phyloP scores from a whole-genome alignment of 2,329 filamentous ascomycete genomes.

The Aspergillus felis region DNA sequence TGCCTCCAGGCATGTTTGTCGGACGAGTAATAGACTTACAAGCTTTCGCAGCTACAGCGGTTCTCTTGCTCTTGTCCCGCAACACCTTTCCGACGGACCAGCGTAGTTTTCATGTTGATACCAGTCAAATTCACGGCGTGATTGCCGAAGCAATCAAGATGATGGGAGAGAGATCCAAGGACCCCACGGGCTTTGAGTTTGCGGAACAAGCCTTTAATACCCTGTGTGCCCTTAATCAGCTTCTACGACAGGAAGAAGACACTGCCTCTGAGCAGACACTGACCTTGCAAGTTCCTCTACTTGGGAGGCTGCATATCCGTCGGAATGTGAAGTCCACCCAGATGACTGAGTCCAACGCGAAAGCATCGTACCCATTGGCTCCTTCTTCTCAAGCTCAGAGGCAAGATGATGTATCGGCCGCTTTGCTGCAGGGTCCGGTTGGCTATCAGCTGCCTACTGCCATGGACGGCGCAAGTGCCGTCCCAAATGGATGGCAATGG shows the following conservation, averaged over 20 bases:
- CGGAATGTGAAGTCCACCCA: conserved; percentile 5
- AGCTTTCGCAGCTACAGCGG: conserved; percentile 11
- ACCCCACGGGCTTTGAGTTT: conserved; percentile 4
- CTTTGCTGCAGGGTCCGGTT: background rate
- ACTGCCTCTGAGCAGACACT: conserved; percentile 1
- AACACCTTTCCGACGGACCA: conserved; percentile 2
- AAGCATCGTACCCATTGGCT: background rate
- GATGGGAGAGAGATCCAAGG: conserved; percentile 7
- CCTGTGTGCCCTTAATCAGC: conserved; percentile 7
- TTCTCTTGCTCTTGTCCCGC: conserved; percentile 12
- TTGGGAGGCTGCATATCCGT: conserved; percentile 16
- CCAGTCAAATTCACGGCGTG: conserved; percentile 2
- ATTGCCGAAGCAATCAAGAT: conserved; percentile 7
- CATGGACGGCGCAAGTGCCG: background rate
- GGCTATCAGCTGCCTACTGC: background rate
- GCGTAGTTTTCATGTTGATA: conserved; percentile 7
- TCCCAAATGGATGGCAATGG: background rate
- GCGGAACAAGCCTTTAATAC: conserved; percentile 6
- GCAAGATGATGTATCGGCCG: background rate
- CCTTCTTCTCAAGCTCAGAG: background rate
- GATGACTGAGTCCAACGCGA: background rate
- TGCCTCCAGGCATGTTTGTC: conserved; percentile 12
- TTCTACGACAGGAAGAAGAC: conserved; percentile 10
- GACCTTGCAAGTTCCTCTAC: conserved; percentile 13
- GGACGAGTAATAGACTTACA: conserved; percentile 13